A percentile compares a stretch with the other conserved stretches of the same genome.
Conservation (phyloP, 169 alveolate species). For the Cryptosporidium meleagridis region DNA sequence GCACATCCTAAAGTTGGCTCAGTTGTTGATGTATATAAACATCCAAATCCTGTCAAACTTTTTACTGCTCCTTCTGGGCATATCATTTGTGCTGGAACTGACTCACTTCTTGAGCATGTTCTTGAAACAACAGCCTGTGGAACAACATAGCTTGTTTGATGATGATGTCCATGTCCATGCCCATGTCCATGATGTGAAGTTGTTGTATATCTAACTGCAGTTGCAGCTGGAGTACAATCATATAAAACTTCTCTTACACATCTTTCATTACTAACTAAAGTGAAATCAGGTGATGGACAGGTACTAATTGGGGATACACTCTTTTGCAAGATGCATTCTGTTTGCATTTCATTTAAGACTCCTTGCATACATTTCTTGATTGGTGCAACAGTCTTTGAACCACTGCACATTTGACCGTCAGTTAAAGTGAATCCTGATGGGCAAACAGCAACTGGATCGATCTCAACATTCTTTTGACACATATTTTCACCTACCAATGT, state of each 20-base stretch:
- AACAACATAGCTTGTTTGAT: constrained; percentile 28
- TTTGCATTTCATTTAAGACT: constrained; percentile 41
- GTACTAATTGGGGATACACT: constrained; percentile 51
- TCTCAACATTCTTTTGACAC: constrained; percentile 56
- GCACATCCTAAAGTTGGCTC: constrained; percentile 57
- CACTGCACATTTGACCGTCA: constrained; percentile 72
- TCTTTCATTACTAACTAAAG: constrained; percentile 48
- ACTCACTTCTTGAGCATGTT: constrained; percentile 54
- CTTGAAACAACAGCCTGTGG: constrained; percentile 51
- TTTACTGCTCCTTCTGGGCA: constrained; percentile 65
- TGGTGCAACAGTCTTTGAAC: constrained; percentile 58
- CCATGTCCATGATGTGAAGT: constrained; percentile 48
- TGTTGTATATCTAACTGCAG: not conserved
- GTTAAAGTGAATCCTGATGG: constrained; percentile 56
- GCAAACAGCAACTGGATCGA: constrained; percentile 42
- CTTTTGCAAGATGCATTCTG: constrained; percentile 46
- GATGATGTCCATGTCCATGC: constrained; percentile 41
- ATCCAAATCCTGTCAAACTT: constrained; percentile 39
- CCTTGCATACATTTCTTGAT: constrained; percentile 47
- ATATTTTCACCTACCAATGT: constrained; percentile 60
- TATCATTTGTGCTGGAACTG: constrained; percentile 41
- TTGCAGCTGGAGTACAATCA: constrained; percentile 62
- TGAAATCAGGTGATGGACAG: constrained; percentile 48
- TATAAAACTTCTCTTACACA: constrained; percentile 60
- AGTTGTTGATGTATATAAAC: constrained; percentile 46